Conservation (phyloP, 495 filamentous ascomycete genomes). For the Xylaria curta region DNA sequence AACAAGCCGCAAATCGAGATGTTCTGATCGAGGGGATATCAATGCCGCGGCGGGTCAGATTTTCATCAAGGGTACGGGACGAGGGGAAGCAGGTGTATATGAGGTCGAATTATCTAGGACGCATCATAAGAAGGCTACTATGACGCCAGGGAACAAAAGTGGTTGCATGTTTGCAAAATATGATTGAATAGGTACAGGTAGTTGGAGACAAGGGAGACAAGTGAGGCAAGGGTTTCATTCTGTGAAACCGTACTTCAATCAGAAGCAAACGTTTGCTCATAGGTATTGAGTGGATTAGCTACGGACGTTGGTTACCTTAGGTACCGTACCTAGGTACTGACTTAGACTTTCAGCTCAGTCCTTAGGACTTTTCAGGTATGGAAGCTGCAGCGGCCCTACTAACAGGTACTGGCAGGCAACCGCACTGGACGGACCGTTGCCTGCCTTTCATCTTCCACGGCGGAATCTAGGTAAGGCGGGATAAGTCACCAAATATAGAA, state of each 20-base stretch:
- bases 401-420: not conserved
- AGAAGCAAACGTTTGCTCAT: not conserved
- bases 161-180: not conserved
- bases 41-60: not conserved
- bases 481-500: conserved; percentile 16
- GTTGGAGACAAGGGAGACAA: too few species aligned
- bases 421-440: not conserved
- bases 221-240: not conserved
- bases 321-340: too few species aligned
- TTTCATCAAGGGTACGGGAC: not conserved
- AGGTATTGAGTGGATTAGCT: not conserved
- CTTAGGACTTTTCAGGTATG: not conserved
- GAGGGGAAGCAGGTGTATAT: conserved; percentile 5
- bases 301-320: not conserved
- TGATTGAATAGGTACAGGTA: not conserved
- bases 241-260: not conserved
- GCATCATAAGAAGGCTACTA: conserved; percentile 5
- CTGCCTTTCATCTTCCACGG: not conserved
- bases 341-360: not conserved
- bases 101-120: not conserved
- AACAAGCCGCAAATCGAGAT: not conserved
- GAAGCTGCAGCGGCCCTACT: not conserved
- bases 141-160: conserved; percentile 13
- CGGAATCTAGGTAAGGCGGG: not conserved
- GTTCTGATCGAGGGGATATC: not conserved